Evolutionary conservation across 2,329 filamentous ascomycete genomes (phyloP).

Genomic region (Teratosphaeria nubilosa): DNA sequence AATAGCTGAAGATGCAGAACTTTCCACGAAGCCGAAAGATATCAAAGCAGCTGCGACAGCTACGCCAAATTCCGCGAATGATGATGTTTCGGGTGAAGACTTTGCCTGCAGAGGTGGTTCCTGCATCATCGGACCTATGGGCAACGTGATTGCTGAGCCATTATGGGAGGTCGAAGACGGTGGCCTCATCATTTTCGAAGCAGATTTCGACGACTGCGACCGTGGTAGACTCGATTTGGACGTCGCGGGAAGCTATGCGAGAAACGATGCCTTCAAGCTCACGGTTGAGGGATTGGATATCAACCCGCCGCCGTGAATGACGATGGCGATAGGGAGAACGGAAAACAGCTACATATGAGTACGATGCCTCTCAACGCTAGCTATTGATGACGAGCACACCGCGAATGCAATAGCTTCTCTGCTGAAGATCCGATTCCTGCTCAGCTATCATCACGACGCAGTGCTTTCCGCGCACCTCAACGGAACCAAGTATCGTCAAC

Average conservation of each 20-base stretch:
- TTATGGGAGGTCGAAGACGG: constrained; percentile 68
- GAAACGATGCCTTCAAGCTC: constrained; percentile 55
- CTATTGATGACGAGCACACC: neutral
- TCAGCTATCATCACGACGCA: neutral
- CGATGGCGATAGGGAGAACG: neutral
- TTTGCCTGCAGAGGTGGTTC: constrained; percentile 69
- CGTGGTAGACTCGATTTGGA: constrained; percentile 74
- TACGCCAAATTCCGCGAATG: constrained; percentile 2
- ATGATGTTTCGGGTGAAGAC: constrained; percentile 27
- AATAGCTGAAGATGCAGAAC: constrained; percentile 1
- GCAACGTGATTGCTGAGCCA: constrained; percentile 69
- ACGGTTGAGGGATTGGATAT: constrained; percentile 51
- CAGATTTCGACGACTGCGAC: constrained; percentile 82
- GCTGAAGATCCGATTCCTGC: neutral
- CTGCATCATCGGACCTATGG: constrained; percentile 68
- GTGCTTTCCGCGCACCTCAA: neutral
- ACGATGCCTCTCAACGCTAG: neutral
- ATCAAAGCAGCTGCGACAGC: constrained; percentile 2
- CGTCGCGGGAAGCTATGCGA: constrained; percentile 74
- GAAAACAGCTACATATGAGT: neutral
- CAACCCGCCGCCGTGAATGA: constrained; percentile 42
- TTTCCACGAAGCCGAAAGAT: neutral
- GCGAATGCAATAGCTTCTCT: neutral
- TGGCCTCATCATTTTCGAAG: constrained; percentile 58
- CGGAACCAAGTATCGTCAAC: neutral